These are phyloP conservation scores for Leishmania amazonensis DNA, from an alignment of 208 protist species.

Conservation along the genomic window DNA sequence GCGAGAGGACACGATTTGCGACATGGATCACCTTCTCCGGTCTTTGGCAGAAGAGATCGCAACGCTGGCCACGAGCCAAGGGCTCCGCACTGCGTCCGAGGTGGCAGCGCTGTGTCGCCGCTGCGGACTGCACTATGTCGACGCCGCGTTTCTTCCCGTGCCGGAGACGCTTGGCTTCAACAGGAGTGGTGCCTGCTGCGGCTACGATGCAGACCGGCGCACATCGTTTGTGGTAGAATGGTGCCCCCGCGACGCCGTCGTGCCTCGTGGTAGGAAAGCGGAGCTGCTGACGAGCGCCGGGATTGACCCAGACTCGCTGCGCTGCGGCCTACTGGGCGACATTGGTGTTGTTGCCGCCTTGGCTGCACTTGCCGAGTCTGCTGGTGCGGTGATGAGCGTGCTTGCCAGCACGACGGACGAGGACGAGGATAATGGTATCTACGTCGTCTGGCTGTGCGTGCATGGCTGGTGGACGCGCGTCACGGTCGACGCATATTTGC, in stretches of 20 bases:
- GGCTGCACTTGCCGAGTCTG: slow-evolving; percentile 63
- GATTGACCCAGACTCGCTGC: slow-evolving; percentile 40
- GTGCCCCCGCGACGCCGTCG: slow-evolving; percentile 17
- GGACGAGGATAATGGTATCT: slow-evolving; percentile 46
- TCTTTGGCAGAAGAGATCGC: slow-evolving; percentile 25
- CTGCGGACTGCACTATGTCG: slow-evolving; percentile 57
- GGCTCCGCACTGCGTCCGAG: slow-evolving; percentile 9
- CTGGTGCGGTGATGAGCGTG: slow-evolving; percentile 48
- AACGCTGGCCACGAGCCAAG: slow-evolving; percentile 24
- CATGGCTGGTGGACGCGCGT: slow-evolving; percentile 56
- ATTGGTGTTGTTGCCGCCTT: slow-evolving; percentile 57
- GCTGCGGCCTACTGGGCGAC: slow-evolving; percentile 44
- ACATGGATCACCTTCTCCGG: slow-evolving; percentile 32
- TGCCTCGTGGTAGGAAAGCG: slow-evolving; percentile 12
- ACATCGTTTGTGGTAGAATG: slow-evolving; percentile 38
- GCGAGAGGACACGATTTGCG: slow-evolving; percentile 23
- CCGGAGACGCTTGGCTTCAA: slow-evolving; percentile 36
- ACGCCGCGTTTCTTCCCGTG: slow-evolving; percentile 50
- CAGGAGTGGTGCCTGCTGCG: slow-evolving; percentile 20
- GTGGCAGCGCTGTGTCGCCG: slow-evolving; percentile 44
- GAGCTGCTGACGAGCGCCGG: slow-evolving; percentile 33
- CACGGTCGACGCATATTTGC: slow-evolving; percentile 64
- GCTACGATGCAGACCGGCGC: slow-evolving; percentile 14
- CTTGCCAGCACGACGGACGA: slow-evolving; percentile 46
- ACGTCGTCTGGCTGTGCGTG: slow-evolving; percentile 56